Conservation (phyloP, 179 eudicot species). For the Camellia oleifera region DNA sequence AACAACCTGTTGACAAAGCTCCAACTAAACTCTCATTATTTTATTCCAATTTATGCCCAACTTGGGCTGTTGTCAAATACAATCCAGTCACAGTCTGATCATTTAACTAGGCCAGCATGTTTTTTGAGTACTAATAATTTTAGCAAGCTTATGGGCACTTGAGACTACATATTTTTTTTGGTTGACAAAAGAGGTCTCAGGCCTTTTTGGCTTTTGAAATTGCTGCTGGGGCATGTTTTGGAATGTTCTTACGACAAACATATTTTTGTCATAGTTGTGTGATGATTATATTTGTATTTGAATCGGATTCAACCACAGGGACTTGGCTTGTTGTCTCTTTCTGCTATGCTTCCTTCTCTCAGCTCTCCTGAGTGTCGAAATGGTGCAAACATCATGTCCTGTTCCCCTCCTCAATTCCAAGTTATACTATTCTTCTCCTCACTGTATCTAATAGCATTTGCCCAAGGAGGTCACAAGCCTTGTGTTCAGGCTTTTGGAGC, state of each 20-base stretch:
- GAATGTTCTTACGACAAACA: not conserved
- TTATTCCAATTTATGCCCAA: too few species aligned
- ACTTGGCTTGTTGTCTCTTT: constrained; percentile 11
- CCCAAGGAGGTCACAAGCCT: constrained; percentile 43
- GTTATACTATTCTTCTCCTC: constrained; percentile 32
- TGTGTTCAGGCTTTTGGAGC: constrained; percentile 60
- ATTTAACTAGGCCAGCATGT: too few species aligned
- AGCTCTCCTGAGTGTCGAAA: not conserved
- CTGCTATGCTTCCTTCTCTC: constrained; percentile 9
- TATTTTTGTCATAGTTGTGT: not conserved
- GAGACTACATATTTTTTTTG: too few species aligned
- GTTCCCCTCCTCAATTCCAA: constrained; percentile 20
- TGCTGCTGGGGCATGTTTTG: not conserved
- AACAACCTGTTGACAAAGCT: too few species aligned
- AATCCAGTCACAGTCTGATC: too few species aligned
- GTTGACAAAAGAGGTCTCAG: too few species aligned
- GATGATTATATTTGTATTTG: not conserved
- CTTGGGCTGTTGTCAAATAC: too few species aligned
- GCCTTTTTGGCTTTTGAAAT: too few species aligned
- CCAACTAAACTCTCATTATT: too few species aligned
- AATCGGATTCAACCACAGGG: constrained; percentile 1
- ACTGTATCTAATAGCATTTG: constrained; percentile 41
- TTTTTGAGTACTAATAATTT: too few species aligned
- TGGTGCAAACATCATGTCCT: constrained; percentile 21
- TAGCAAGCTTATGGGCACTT: too few species aligned